Evolutionary conservation across 176 grass and related monocot genomes (phyloP).

Genomic region (Eragrostis nindensis): DNA sequence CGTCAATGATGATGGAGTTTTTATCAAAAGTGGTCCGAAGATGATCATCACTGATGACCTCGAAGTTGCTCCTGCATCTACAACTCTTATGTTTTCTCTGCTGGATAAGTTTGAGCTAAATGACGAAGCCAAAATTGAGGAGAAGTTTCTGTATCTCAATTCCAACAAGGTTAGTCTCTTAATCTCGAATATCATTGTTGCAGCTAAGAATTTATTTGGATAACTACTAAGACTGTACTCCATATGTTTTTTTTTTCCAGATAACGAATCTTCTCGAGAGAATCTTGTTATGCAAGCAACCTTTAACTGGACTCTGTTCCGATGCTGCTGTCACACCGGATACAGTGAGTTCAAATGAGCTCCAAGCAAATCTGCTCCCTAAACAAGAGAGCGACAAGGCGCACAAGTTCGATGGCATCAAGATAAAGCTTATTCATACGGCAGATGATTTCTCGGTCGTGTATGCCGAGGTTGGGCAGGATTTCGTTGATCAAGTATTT

Average conservation of each 20-base stretch:
- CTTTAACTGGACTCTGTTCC: neutral
- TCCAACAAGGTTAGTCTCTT: neutral
- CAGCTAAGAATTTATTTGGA: neutral
- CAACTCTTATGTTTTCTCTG: neutral
- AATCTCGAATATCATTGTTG: neutral
- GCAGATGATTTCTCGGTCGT: neutral
- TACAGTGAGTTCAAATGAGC: neutral
- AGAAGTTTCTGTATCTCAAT: neutral
- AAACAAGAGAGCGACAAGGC: too few species aligned
- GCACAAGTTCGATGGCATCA: neutral
- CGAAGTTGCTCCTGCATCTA: constrained; percentile 8
- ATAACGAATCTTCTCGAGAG: neutral
- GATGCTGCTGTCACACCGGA: neutral
- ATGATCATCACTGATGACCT: constrained; percentile 8
- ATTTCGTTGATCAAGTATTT: neutral
- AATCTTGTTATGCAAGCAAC: neutral
- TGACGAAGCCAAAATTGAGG: neutral
- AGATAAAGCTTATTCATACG: neutral
- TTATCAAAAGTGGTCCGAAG: neutral
- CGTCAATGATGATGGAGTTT: neutral
- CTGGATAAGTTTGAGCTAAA: neutral
- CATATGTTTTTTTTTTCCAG: neutral
- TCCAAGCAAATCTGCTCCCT: neutral
- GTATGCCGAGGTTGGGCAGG: neutral
- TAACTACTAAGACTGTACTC: neutral